Evolutionary conservation across 208 protist species (phyloP), one percentile per base, ranked within the genome.

Genomic region (Crithidia expoeki): DNA sequence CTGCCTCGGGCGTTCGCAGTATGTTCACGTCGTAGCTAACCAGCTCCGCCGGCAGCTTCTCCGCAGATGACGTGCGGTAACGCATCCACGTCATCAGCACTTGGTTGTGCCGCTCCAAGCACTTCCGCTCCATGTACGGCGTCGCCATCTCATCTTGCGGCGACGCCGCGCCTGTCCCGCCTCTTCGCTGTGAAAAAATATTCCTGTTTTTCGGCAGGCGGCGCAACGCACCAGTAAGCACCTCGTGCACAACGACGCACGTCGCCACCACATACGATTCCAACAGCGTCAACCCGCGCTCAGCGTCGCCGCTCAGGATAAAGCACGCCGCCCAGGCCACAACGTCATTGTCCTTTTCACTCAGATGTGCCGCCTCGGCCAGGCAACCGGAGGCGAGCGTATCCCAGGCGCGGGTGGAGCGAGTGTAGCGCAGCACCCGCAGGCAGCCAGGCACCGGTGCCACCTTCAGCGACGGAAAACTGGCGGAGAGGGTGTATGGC

Each of bases 261-360:
- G 80, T 75, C 7, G 86, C 76, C 12, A 95, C 81, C 38, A 95
- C 79, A 68, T 86, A 88, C 17, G 79, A 74, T 53, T 95, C 86
- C 2, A 95, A 46, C 23, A 81, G 67, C 33, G 77, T 63, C 42
- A 95, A 44, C 1, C 83, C 84, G 28, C 56, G 58, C 11, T 28
- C 11, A 4, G 76, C 67, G 16, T 90, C 72, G 11, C 85, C 85
- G 32, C 68, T 74, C 36, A 93, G 61, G 12, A 78, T 75, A 28
- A 90, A 72, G 9, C 81, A 62, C 4, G 81, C 85, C 4, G 83
- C 86, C 70, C 61, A 88, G 33, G 78, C 76, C 4, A 92, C 17
- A 19, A 89, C 61, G 67, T 93, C 90, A 33, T 85, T 86, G 34
- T 83, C 81, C 4, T 36, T 38, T 46, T 83, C 68, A 62, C 86